Base-by-base conservation (phyloP, 768 basidiomycete genomes). In the Holtermanniella nyarrowii region DNA sequence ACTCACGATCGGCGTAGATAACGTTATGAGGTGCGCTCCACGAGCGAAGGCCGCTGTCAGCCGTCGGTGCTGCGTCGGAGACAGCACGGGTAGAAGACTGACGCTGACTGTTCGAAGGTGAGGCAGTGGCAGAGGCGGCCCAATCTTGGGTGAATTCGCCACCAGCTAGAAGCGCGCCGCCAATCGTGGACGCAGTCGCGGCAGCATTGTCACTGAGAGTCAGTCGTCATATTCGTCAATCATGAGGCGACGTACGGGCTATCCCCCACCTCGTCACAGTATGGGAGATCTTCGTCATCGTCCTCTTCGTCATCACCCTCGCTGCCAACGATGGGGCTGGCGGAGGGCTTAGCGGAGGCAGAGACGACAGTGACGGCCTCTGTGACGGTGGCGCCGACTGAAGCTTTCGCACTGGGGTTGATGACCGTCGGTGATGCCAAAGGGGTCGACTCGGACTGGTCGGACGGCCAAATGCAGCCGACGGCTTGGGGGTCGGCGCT, bases 1-100 rank as follows among this genome's bases (percentile, higher is more conserved):
- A 54, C 56, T 26, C 42, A 58, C 57, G 21, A 50, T 68, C 66
- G 1, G 66, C 55, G 57, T 68, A 68, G 47, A 68, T 61, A 18
- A 68, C 66, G 52, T 62, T 61, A 48, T 59, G 65, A 20, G 62
- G 57, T n/a, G 57, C 55, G 31, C 31, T 37, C 31, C 31, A 37
- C 10, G 10, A 7, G 10, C 16, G 31, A 37, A 37, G 31, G 10
- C 31, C 31, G 16, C 31, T 37, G 31, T n/a, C n/a, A n/a, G n/a
- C n/a, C n/a, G n/a, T n/a, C n/a, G n/a, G n/a, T n/a, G n/a, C n/a
- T n/a, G n/a, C n/a, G n/a, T n/a, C n/a, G n/a, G n/a, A n/a, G n/a
- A n/a, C n/a, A n/a, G n/a, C n/a, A n/a, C n/a, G n/a, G n/a, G n/a
- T n/a, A n/a, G n/a, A n/a, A n/a, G n/a, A n/a, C n/a, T n/a, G n/a